phyloP scores from a whole-genome alignment of 2,329 filamentous ascomycete genomes.

The Fusarium austroafricanum region DNA sequence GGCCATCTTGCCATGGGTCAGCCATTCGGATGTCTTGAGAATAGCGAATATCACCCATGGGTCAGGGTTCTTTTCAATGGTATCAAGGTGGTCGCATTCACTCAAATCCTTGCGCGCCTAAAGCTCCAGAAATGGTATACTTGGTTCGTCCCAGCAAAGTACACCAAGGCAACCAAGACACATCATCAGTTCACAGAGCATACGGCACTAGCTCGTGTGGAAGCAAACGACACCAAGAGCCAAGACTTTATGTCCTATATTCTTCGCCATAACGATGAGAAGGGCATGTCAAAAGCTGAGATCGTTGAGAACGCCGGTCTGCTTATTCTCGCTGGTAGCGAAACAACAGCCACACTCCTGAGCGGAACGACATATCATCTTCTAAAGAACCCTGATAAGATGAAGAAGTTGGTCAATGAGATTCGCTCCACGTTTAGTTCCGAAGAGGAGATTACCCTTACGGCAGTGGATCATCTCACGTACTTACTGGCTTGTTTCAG shows the following conservation, averaged over 20 bases:
- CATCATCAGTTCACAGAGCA: conserved; percentile 6
- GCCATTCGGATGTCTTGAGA: conserved; percentile 9
- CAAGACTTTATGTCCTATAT: conserved; percentile 17
- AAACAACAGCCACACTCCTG: conserved; percentile 4
- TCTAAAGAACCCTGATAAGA: background rate
- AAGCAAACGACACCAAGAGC: background rate
- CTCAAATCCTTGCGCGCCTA: background rate
- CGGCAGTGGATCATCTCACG: background rate
- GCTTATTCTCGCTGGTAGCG: conserved; percentile 3
- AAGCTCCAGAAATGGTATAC: background rate
- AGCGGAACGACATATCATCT: conserved; percentile 3
- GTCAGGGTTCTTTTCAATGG: background rate
- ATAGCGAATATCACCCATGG: conserved; percentile 12
- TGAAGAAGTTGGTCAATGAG: background rate
- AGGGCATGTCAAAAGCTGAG: conserved; percentile 5
- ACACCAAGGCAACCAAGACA: background rate
- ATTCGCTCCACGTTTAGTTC: background rate
- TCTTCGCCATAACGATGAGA: conserved; percentile 13
- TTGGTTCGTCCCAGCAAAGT: background rate
- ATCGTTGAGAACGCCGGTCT: background rate
- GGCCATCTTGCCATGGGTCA: conserved; percentile 5
- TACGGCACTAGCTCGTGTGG: background rate
- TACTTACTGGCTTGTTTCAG: conserved; percentile 1
- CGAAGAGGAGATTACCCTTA: conserved; percentile 4
- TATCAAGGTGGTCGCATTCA: background rate